A percentile compares a stretch with the other conserved stretches of the same genome.
phyloP scores from a whole-genome alignment of 2,329 filamentous ascomycete genomes.

The Neospermospora avenae region DNA sequence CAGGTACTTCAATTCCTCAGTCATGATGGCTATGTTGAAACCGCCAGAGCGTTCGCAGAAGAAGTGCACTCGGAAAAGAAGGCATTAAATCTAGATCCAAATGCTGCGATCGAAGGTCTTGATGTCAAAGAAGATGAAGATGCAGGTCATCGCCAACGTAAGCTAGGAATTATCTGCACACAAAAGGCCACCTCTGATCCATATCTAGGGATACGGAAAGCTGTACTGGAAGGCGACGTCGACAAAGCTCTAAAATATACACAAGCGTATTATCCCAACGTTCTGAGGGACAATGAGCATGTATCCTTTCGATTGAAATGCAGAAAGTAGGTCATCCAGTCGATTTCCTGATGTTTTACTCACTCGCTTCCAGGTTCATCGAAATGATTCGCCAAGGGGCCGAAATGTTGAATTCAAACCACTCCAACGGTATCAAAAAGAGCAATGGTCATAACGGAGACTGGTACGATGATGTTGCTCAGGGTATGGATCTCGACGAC shows the following conservation, averaged over 20 bases:
- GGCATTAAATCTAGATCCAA: slow-evolving; percentile 59
- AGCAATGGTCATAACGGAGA: slow-evolving; percentile 39
- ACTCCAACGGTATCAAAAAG: slow-evolving; percentile 33
- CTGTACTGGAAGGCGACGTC: slow-evolving; percentile 88
- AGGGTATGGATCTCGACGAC: slow-evolving; percentile 53
- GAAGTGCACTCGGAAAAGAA: slow-evolving; percentile 74
- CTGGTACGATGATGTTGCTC: slow-evolving; percentile 38
- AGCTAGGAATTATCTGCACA: slow-evolving; percentile 34
- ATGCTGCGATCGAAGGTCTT: slow-evolving; percentile 52
- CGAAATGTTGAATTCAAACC: slow-evolving; percentile 49
- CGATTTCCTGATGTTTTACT: not conserved
- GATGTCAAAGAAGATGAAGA: slow-evolving; percentile 79
- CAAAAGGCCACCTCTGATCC: not conserved
- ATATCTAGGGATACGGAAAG: slow-evolving; percentile 70
- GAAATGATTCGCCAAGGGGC: slow-evolving; percentile 83
- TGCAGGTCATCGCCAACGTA: slow-evolving; percentile 82
- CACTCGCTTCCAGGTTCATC: slow-evolving; percentile 55
- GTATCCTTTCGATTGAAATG: slow-evolving; percentile 87
- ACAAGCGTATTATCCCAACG: slow-evolving; percentile 71
- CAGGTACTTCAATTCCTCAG: slow-evolving; percentile 79
- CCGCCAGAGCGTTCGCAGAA: slow-evolving; percentile 79
- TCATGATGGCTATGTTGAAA: slow-evolving; percentile 94
- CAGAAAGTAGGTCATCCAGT: slow-evolving; percentile 51
- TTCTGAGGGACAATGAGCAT: slow-evolving; percentile 75
- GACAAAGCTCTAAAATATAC: slow-evolving; percentile 85